Base-by-base conservation (phyloP, 768 basidiomycete species). In the Hygrophorus russula region DNA sequence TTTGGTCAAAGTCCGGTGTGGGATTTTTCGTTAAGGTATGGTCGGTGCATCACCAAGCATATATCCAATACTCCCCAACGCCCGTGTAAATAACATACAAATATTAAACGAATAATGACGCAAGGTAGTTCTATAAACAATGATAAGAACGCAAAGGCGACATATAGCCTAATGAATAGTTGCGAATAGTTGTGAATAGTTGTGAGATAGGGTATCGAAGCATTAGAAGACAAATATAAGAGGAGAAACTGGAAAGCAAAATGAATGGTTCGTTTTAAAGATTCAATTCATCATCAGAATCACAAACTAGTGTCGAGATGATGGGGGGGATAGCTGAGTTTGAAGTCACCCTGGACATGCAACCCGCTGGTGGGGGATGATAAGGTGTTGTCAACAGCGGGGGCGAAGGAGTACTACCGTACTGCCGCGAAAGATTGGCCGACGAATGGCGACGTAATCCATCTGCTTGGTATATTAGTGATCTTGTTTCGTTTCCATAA, bases 361-460 rank as follows among this genome's bases (percentile, higher is more conserved):
- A 32, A 30, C 13, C 50, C 40, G n/a, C n/a, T n/a, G 19, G 52
- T 13, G 51, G 51, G 3, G 57, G 55, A 37, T 56, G 53, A 39
- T 60, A 60, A 3, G 59, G 54, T 5, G 56, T 57, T 10, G 55
- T 58, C 34, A 61, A 45, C 19, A 59, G 52, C 4, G 58, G 59
- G 8, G 55, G 55, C 13, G 58, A 58, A 17, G 51, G 51, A 11
- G 52, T 50, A 19, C 37, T 27, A 33, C 49, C 46, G 15, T 45
- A 19, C 51, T 24, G 38, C 33, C 38, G 47, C 30, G 30, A 39
- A 11, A 44, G 36, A 41, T 20, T 49, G 38, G 44, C 38, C 13
- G 46, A 41, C 5, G 50, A 42, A 27, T 53, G 51, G 18, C 52
- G 46, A 28, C 44, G 49, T 44, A 47, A 48, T 24, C 29, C 41